Base-by-base conservation (phyloP, 371 early-diverging fungal species). In the Mucor velutinosus region DNA sequence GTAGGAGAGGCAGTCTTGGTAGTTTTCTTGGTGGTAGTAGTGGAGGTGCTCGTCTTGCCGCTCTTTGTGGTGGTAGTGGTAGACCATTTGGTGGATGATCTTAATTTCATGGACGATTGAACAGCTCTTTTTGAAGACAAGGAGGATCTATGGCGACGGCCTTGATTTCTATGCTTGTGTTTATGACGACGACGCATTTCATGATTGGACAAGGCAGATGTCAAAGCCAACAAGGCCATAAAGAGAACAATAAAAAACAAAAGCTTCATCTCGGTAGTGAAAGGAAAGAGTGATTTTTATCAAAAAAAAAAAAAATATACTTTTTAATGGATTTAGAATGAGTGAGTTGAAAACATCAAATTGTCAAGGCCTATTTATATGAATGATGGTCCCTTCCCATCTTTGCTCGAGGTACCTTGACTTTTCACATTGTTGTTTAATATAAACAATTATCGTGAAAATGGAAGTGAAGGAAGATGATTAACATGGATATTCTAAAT, bases 401-500 rank as follows among this genome's bases (percentile, higher is more conserved):
- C 41, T 41, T 17, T 41, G 41, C 53, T 21, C 21, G 53, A 53
- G 53, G 53, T 53, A 53, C 53, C 53, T 53, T 53, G 53, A 53
- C 7, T 53, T 53, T 53, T 53, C 5, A 12, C 25, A 11, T 15
- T 51, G 51, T 27, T 32, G 5, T 57, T 32, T 32, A 57, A 57
- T 57, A 57, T 57, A 57, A 57, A 57, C 57, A 57, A 53, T 57
- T 17, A 57, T 57, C 57, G 32, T 12, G 21, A 47, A 47, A 47
- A 47, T 53, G 14, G 53, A 53, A 53, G 53, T 53, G 14, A 2
- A 53, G 14, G 53, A 53, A 53, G 53, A 53, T 53, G 53, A 53
- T 47, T 47, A 47, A n/a, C 47, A 47, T 21, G 21, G 21, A 21
- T 0, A 4, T 53, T 25, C 53, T 12, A 53, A 53, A 53, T 53